Evolutionary conservation across 2,329 filamentous ascomycete species (phyloP).

Genomic region (Pyricularia pennisetigena): DNA sequence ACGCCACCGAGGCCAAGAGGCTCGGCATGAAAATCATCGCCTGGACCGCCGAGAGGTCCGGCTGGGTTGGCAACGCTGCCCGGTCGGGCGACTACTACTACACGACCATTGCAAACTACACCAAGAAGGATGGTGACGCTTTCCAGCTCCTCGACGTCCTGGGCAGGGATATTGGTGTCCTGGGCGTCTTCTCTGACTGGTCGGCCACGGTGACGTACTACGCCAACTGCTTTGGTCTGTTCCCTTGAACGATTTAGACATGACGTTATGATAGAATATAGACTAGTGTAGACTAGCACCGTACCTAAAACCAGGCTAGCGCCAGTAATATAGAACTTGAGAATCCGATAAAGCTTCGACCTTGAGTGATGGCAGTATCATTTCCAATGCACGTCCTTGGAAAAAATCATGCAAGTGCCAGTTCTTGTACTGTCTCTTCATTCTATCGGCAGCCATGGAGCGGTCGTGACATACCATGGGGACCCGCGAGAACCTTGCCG

Average conservation of each 20-base stretch:
- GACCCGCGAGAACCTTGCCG: too few species aligned
- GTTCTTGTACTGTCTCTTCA: too few species aligned
- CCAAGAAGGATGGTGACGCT: conserved; percentile 55
- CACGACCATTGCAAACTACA: conserved; percentile 39
- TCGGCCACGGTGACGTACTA: conserved; percentile 59
- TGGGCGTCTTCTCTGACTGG: conserved; percentile 61
- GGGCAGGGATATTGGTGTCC: conserved; percentile 47
- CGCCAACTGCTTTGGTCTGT: conserved; percentile 53
- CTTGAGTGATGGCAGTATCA: too few species aligned
- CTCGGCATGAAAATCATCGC: conserved; percentile 55
- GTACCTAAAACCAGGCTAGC: neutral
- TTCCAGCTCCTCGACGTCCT: conserved; percentile 58
- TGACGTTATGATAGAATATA: neutral
- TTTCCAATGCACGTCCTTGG: too few species aligned
- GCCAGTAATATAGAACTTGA: too few species aligned
- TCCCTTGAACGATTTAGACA: neutral
- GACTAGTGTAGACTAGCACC: neutral
- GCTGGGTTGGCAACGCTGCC: conserved; percentile 41
- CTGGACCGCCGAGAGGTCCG: conserved; percentile 60
- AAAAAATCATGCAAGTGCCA: too few species aligned
- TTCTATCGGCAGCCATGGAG: too few species aligned
- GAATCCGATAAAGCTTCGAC: too few species aligned
- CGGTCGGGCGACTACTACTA: conserved; percentile 43
- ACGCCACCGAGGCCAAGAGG: conserved; percentile 49
- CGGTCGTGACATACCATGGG: too few species aligned